These are phyloP conservation scores for Sequoiadendron giganteum DNA, from an alignment of 75 land plant genomes.

Conservation along the genomic window DNA sequence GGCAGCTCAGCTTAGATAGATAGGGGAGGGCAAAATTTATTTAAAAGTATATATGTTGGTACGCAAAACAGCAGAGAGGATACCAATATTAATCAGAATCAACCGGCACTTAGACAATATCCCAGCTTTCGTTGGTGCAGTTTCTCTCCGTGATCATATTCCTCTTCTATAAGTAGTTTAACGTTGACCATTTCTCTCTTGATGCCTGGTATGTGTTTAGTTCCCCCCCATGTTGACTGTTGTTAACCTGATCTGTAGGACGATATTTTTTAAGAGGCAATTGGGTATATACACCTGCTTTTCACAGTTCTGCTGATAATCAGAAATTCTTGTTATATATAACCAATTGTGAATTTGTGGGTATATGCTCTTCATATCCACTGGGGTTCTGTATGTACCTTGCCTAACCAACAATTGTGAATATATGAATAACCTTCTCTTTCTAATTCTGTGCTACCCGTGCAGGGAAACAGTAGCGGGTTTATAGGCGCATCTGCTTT, in stretches of 20 bases:
- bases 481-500: background rate
- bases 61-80: background rate
- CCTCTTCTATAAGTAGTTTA: background rate
- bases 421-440: background rate
- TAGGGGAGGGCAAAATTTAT: background rate
- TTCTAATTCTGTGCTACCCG: background rate
- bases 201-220: background rate
- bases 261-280: background rate
- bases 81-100: background rate
- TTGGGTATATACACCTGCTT: background rate
- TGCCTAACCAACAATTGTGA: background rate
- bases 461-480: background rate
- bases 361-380: background rate
- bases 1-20: background rate
- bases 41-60: background rate
- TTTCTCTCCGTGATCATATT: background rate
- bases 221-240: background rate
- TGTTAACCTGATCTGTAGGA: background rate
- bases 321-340: background rate
- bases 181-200: background rate
- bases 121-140: background rate
- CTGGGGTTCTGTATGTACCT: background rate
- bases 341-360: background rate
- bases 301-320: background rate
- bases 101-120: background rate